Evolutionary conservation across 1,284 basidiomycete species (phyloP).

Genomic region (Rhodotorula glutinis): DNA sequence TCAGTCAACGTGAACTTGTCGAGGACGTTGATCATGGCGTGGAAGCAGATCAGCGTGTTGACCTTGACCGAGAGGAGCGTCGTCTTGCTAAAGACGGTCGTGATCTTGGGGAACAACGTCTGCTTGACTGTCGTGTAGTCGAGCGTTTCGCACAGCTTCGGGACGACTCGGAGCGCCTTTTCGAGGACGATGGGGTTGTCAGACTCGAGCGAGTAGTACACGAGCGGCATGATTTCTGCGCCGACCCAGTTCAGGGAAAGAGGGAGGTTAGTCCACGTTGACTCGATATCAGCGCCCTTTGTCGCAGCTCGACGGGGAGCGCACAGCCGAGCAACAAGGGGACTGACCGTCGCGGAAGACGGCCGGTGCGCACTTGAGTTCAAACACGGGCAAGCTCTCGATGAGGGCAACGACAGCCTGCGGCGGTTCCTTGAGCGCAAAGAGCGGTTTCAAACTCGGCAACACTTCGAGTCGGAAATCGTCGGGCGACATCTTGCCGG

Average conservation of each 20-base stretch:
- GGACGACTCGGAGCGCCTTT: conserved; percentile 77
- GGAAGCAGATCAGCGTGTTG: conserved; percentile 75
- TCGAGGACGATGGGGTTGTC: conserved; percentile 91
- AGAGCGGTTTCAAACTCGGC: conserved; percentile 84
- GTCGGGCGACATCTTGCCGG: conserved; percentile 64
- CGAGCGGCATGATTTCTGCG: conserved; percentile 83
- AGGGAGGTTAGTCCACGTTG: conserved; percentile 4
- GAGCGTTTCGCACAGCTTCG: conserved; percentile 83
- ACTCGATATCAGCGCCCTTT: no score
- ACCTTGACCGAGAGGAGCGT: conserved; percentile 44
- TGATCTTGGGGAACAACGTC: conserved; percentile 82
- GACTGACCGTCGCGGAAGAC: conserved; percentile 82
- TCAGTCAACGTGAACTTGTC: conserved; percentile 93
- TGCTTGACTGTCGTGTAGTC: conserved; percentile 59
- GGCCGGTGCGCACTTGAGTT: conserved; percentile 80
- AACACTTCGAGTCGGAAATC: conserved; percentile 82
- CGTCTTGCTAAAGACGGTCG: conserved; percentile 51
- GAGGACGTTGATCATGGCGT: conserved; percentile 86
- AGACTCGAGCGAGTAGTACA: conserved; percentile 91
- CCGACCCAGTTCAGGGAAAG: no score
- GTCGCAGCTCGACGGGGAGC: no score
- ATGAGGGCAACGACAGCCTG: conserved; percentile 85
- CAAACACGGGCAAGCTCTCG: conserved; percentile 82
- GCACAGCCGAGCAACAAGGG: background rate
- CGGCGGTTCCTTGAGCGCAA: conserved; percentile 87